Percentiles rank a stretch among this genome's conserved stretches.
Evolutionary conservation across 257 asterid genomes (phyloP).

Genomic region (Lycium ferocissimum): DNA sequence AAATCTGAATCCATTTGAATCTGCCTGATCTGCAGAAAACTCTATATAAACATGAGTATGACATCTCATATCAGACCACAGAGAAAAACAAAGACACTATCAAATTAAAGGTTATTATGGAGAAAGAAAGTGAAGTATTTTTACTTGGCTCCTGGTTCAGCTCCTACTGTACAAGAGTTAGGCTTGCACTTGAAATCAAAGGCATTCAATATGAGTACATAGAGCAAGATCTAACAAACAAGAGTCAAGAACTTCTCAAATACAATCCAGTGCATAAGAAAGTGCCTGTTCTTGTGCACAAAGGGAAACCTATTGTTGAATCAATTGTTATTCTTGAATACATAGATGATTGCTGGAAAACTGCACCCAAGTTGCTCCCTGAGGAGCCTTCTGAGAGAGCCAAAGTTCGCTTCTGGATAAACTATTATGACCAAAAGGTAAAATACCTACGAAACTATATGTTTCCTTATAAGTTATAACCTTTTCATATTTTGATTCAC

Average conservation of each 20-base stretch:
- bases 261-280: constrained; percentile 4
- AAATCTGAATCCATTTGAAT: too few relatives aligned
- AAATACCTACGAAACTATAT: background rate
- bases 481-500: too few relatives aligned
- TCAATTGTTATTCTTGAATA: constrained; percentile 31
- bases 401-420: constrained; percentile 44
- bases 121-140: constrained; percentile 41
- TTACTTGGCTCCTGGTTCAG: constrained; percentile 48
- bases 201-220: constrained; percentile 47
- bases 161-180: constrained; percentile 45
- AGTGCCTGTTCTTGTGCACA: background rate
- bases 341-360: constrained; percentile 44
- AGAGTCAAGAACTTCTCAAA: constrained; percentile 27
- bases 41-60: background rate
- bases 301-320: constrained; percentile 1
- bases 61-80: background rate
- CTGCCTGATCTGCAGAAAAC: too few relatives aligned
- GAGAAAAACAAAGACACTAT: background rate
- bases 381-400: constrained; percentile 42
- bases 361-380: constrained; percentile 39
- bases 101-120: constrained; percentile 31
- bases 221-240: constrained; percentile 45
- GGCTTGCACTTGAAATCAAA: constrained; percentile 52
- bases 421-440: constrained; percentile 39
- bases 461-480: too few relatives aligned